Evolutionary conservation across 2,329 filamentous ascomycete genomes (phyloP), one percentile per base, ranked within the genome.

Genomic region (Fusarium devonianum): DNA sequence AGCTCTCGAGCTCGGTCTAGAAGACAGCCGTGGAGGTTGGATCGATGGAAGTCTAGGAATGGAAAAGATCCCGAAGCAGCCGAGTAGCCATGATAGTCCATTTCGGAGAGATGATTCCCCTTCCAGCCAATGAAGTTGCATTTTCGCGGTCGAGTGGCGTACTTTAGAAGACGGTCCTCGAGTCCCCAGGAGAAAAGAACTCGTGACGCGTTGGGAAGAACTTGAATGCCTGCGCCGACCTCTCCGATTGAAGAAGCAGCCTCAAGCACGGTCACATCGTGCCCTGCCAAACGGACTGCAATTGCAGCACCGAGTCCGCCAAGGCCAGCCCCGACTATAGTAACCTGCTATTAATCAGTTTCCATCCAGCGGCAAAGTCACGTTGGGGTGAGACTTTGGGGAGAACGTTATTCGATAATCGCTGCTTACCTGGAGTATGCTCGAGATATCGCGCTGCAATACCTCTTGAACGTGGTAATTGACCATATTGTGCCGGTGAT

Each of bases 21-120:
- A 9, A 80, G 65, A 14, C 75, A 73, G 19, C 62, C 64, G 54
- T 79, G 74, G 25, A 78, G 74, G 56, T 79, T 75, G 28, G 77
- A 77, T 16, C 78, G 73, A 63, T 81, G 78, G n/a, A 79, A 67
- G 41, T 78, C 75, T 57, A 75, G 73, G 52, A 78, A 77, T 1
- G 76, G 77, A 25, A 55, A 53, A 1, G 56, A 53, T 19, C 60
- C 57, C 18, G 49, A 47, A 7, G 59, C 61, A 17, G 44, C 56
- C 0, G 60, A 29, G 12, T 65, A 63, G 2, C 39, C 51, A 16
- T 63, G 55, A 11, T 60, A 63, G 28, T 64, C 60, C 59, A 63
- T 63, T 11, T 58, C 58, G 0, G 59, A 54, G 28, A 65, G 57
- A 13, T 53, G 39, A 13, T 64, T 62, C 3, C 63, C 63, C 38